phyloP scores from a whole-genome alignment of 176 grass and related monocot genomes.

The Carex cristatella region DNA sequence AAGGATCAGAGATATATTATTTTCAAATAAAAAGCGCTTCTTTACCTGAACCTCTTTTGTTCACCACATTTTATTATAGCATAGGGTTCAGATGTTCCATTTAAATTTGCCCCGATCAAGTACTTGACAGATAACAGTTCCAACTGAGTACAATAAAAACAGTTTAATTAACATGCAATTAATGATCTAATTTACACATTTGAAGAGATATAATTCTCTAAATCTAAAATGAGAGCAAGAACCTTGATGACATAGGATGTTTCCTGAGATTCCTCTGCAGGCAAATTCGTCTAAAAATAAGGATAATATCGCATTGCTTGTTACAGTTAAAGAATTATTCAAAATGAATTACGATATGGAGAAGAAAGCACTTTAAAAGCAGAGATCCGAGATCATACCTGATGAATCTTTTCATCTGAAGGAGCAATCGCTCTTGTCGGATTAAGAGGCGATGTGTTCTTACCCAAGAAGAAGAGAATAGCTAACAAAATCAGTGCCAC shows the following conservation, averaged over 20 bases:
- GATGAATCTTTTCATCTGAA: not conserved
- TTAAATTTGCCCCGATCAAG: conserved; percentile 78
- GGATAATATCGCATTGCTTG: conserved; percentile 20
- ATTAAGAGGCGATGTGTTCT: not conserved
- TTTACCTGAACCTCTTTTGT: conserved; percentile 69
- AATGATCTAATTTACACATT: not conserved
- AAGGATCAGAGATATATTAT: not conserved
- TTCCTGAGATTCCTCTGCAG: conserved; percentile 5
- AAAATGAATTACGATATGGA: not conserved
- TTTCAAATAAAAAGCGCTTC: not conserved
- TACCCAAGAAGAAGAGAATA: conserved; percentile 40
- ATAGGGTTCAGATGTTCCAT: conserved; percentile 73
- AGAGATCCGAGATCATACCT: not conserved
- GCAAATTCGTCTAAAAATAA: conserved; percentile 5
- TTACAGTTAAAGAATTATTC: not conserved
- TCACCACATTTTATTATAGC: conserved; percentile 58
- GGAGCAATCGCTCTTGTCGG: not conserved
- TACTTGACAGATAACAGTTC: conserved; percentile 90
- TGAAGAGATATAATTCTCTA: not conserved
- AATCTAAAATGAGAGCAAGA: not conserved
- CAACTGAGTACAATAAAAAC: conserved; percentile 33
- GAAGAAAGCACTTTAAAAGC: not conserved
- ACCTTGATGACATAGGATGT: conserved; percentile 13
- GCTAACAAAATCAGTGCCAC: conserved; percentile 38
- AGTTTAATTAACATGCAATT: not conserved